Evolutionary conservation across 306 rosid species (phyloP).

Genomic region (Cotoneaster glaucophyllus): DNA sequence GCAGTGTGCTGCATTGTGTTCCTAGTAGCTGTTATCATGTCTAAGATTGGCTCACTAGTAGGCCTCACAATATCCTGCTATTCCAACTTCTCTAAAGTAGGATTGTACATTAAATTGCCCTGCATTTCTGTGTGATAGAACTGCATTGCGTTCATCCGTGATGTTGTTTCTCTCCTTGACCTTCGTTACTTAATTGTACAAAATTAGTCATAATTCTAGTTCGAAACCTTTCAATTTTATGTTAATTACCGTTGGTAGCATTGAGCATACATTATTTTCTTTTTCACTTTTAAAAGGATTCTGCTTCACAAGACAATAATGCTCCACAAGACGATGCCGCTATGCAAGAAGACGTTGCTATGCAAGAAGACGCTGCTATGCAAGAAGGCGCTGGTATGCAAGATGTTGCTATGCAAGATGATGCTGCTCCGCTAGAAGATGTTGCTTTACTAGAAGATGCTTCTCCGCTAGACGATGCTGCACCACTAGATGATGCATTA

Average conservation of each 20-base stretch:
- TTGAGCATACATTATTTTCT: too few relatives aligned
- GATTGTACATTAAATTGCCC: too few relatives aligned
- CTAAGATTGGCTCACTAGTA: too few relatives aligned
- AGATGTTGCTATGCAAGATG: background rate
- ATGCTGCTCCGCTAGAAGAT: background rate
- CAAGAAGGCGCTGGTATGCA: background rate
- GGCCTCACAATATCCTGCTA: background rate
- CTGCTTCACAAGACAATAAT: background rate
- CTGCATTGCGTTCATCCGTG: background rate
- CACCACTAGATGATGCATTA: background rate
- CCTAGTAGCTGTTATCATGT: too few relatives aligned
- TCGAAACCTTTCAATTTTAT: background rate
- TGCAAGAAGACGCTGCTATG: background rate
- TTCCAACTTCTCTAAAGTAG: background rate
- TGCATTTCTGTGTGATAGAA: background rate
- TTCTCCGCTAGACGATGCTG: background rate
- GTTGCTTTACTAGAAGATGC: background rate
- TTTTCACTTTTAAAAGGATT: conserved; percentile 12
- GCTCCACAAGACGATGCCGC: background rate
- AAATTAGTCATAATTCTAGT: background rate
- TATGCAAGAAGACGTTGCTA: background rate
- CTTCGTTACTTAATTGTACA: background rate
- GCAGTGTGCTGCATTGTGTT: too few relatives aligned
- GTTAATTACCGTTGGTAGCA: background rate
- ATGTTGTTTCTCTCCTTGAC: background rate